Base-by-base conservation (phyloP, 345 rosid genomes). In the Euphorbia lathyris region DNA sequence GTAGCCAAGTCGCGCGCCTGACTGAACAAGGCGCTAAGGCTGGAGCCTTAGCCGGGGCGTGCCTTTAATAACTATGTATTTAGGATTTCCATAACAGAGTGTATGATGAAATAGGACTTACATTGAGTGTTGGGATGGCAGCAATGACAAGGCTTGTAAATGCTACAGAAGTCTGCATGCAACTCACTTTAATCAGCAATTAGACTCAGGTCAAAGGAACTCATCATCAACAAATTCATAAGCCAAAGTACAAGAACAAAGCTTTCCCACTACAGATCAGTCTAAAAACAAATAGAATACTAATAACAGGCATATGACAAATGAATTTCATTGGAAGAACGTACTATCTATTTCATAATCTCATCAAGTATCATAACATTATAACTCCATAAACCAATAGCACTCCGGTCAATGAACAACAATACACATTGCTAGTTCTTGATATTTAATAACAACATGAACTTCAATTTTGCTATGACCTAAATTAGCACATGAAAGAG, bases 141-240 rank as follows among this genome's bases (percentile, higher is more conserved):
- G 92, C 85, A 72, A 88, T 48, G 19, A 90, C 93, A 57, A 95
- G 77, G 80, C 96, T 82, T 52, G 90, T 80, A 79, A 94, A 87
- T 29, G 98, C 96, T 66, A 91, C 78, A 47, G 87, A 86, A 68
- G 97, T 85, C 97, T 94, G 97, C 83, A 83, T 13, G 67, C 29
- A 72, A 20, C 13, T 43, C 5, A 59, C 53, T 67, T 72, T 34
- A 13, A 67, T 74, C 61, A 81, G 65, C 67, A 48, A 67, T 47
- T n/a, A 30, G 52, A 38, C 55, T 10, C n/a, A 6, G 53, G 68
- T 7, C 61, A 40, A 45, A 19, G 51, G 62, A 45, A 30, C 26
- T 9, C 65, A 27, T 36, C 17, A 52, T 29, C 58, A 70, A 68
- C 60, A 58, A n/a, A 60, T 50, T 50, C 62, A 56, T 13, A 42